These are phyloP conservation scores for Hanseniaspora hatyaiensis DNA, from an alignment of 805 yeast species.

Conservation along the genomic window DNA sequence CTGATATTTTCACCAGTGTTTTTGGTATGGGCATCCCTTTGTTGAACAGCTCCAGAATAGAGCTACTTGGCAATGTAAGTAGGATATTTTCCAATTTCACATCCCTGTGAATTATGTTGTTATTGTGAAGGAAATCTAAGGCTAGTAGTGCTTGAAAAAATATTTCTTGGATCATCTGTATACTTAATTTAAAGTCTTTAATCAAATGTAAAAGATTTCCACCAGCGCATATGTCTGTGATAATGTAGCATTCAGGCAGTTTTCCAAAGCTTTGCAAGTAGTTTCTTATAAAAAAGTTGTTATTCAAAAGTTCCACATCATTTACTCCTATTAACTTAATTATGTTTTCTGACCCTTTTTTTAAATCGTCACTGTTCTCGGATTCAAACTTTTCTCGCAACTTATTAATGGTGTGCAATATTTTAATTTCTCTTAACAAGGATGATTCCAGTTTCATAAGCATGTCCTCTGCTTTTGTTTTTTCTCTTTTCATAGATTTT, in stretches of 20 bases:
- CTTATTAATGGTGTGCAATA: conserved; percentile 37
- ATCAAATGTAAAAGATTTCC: conserved; percentile 73
- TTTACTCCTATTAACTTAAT: conserved; percentile 46
- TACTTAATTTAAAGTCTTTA: conserved; percentile 35
- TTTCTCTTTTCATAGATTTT: conserved; percentile 20
- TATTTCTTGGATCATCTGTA: conserved; percentile 45
- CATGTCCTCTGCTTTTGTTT: conserved; percentile 31
- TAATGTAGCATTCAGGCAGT: conserved; percentile 36
- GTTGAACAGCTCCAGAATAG: conserved; percentile 23
- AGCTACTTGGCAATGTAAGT: conserved; percentile 33
- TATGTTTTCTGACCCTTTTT: conserved; percentile 50
- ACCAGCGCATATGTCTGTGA: conserved; percentile 67
- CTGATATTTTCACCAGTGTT: conserved; percentile 52
- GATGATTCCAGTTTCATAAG: conserved; percentile 48
- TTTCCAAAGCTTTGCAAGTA: conserved; percentile 18
- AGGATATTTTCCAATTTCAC: conserved; percentile 77
- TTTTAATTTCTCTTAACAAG: conserved; percentile 59
- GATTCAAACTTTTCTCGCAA: neutral
- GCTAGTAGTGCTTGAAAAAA: conserved; percentile 64
- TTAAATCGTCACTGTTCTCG: too few relatives aligned
- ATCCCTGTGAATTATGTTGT: conserved; percentile 75
- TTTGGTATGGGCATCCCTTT: conserved; percentile 17
- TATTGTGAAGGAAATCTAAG: conserved; percentile 55
- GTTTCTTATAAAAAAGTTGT: conserved; percentile 22
- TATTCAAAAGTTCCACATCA: conserved; percentile 22